Conservation (phyloP, 2,329 filamentous ascomycete genomes). For the Ophiocordyceps polyrhachis-furcata region DNA sequence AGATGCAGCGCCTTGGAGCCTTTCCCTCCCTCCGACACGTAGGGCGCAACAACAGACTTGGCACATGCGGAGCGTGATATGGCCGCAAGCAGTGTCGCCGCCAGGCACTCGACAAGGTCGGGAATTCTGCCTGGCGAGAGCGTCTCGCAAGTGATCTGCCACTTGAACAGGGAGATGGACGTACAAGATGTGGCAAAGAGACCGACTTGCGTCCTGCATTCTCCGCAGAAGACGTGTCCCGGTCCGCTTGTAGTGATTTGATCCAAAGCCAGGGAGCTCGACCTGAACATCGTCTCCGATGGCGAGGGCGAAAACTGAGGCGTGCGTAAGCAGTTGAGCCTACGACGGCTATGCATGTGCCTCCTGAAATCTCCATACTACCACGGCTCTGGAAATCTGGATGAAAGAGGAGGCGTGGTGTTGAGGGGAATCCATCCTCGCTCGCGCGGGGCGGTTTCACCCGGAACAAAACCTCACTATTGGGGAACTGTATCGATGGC, state of each 20-base stretch:
- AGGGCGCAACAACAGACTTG: slow-evolving; percentile 31
- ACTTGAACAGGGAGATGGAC: slow-evolving; percentile 37
- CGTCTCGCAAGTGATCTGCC: slow-evolving; percentile 28
- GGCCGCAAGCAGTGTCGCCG: slow-evolving; percentile 31
- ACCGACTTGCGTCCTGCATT: slow-evolving; percentile 28
- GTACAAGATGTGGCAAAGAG: slow-evolving; percentile 23
- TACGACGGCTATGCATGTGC: slow-evolving; percentile 17
- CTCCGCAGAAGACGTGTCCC: slow-evolving; percentile 24
- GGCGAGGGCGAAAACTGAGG: slow-evolving; percentile 19
- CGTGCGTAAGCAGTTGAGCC: slow-evolving; percentile 7
- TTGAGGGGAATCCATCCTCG: slow-evolving; percentile 22
- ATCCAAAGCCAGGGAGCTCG: slow-evolving; percentile 11
- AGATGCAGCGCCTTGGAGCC: slow-evolving; percentile 21
- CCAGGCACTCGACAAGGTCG: slow-evolving; percentile 29
- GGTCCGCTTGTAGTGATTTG: slow-evolving; percentile 9
- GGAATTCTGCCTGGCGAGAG: slow-evolving; percentile 11
- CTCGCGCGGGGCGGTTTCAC: slow-evolving; percentile 15
- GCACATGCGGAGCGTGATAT: slow-evolving; percentile 38
- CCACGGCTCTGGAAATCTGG: slow-evolving; percentile 28
- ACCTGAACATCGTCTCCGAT: slow-evolving; percentile 11
- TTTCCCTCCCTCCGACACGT: slow-evolving; percentile 2
- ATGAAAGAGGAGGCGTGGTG: slow-evolving; percentile 22
- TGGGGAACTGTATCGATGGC: slow-evolving; percentile 53
- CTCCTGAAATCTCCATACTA: slow-evolving; percentile 30
- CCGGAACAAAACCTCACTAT: slow-evolving; percentile 23